These are phyloP conservation scores for Neurospora sp. DNA, from an alignment of 495 filamentous ascomycete genomes.

Conservation along the genomic window DNA sequence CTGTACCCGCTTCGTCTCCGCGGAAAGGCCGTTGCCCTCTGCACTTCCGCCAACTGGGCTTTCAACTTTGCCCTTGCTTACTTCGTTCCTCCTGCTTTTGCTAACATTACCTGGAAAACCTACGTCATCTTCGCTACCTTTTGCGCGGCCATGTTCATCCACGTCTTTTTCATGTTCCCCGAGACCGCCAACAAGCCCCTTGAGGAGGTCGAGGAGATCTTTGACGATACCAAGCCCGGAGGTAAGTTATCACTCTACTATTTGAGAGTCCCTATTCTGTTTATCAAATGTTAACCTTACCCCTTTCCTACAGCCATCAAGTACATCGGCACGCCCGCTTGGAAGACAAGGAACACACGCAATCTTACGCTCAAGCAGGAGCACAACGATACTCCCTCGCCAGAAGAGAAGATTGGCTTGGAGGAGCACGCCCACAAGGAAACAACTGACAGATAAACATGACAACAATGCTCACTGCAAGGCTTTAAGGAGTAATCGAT, in stretches of 20 bases:
- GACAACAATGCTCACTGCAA: neutral
- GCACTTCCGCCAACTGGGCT: constrained; percentile 64
- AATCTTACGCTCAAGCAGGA: constrained; percentile 19
- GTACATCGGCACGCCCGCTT: constrained; percentile 56
- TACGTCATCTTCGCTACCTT: constrained; percentile 73
- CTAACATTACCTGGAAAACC: constrained; percentile 60
- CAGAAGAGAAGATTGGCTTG: constrained; percentile 22
- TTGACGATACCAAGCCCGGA: constrained; percentile 36
- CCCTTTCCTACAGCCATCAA: constrained; percentile 37
- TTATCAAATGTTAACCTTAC: neutral
- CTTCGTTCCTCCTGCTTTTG: constrained; percentile 68
- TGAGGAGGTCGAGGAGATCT: constrained; percentile 64
- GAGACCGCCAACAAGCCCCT: constrained; percentile 76
- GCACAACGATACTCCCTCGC: constrained; percentile 19
- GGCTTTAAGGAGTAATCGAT: neutral
- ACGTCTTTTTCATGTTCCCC: constrained; percentile 74
- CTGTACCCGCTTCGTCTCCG: constrained; percentile 65
- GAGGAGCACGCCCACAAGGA: constrained; percentile 6
- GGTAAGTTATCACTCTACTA: constrained; percentile 5
- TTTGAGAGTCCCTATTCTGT: neutral
- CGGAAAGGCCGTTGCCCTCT: constrained; percentile 63
- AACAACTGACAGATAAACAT: neutral
- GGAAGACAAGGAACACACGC: constrained; percentile 48
- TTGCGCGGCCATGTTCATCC: constrained; percentile 58
- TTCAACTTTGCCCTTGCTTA: constrained; percentile 75